Conservation (phyloP, 345 rosid species). For the Boechera retrofracta region DNA sequence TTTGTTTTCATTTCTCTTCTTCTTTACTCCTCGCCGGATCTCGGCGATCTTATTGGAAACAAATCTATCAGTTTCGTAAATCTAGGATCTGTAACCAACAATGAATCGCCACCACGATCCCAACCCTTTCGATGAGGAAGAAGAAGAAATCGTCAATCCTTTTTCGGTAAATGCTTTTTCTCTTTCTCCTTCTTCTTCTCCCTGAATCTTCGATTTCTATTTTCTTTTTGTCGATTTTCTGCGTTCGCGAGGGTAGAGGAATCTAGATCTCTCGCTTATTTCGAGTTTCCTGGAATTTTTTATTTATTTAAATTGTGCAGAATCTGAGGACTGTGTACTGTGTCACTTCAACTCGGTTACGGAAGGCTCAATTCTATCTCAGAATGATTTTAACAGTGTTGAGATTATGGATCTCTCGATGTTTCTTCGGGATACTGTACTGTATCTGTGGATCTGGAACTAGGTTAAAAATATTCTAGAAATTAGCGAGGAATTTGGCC, state of each 20-base stretch:
- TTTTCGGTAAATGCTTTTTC: conserved; percentile 62
- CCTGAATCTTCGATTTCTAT: conserved; percentile 47
- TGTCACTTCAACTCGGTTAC: background rate
- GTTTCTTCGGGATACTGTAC: background rate
- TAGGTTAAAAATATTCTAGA: background rate
- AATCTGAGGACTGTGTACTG: conserved; percentile 7
- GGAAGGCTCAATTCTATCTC: background rate
- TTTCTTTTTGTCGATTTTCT: background rate
- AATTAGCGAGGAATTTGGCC: background rate
- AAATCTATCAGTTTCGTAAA: conserved; percentile 17
- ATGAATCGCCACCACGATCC: conserved; percentile 94
- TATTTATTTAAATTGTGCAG: background rate
- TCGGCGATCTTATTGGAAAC: conserved; percentile 37
- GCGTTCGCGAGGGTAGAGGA: background rate
- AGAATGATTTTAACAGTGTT: conserved; percentile 6
- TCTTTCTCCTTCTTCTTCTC: background rate
- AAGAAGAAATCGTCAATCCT: conserved; percentile 81
- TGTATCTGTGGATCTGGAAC: conserved; percentile 35
- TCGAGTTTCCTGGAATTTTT: background rate
- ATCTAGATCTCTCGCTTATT: conserved; percentile 28
- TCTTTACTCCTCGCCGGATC: conserved; percentile 5
- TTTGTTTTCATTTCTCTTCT: background rate
- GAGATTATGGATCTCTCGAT: conserved; percentile 28
- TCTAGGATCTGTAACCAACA: conserved; percentile 46
- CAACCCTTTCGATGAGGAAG: conserved; percentile 88